phyloP scores from a whole-genome alignment of 441 rosid species.

The Gossypium trilobum region DNA sequence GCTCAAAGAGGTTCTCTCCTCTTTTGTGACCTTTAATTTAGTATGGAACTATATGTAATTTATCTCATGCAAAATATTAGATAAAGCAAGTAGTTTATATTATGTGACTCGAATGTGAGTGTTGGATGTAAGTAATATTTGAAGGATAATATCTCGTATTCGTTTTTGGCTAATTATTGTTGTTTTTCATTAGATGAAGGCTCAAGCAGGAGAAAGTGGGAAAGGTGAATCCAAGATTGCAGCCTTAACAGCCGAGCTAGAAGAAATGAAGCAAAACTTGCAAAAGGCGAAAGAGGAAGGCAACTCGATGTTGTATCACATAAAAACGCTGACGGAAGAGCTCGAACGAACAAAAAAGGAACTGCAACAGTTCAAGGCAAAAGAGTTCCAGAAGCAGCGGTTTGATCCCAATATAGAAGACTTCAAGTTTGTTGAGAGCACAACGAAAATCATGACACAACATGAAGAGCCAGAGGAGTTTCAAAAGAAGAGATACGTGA shows the following conservation, averaged over 20 bases:
- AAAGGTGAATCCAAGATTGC: conserved; percentile 21
- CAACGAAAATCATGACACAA: conserved; percentile 22
- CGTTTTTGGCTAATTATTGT: background rate
- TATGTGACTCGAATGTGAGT: background rate
- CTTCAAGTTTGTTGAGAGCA: conserved; percentile 41
- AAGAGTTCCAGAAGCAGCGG: conserved; percentile 19
- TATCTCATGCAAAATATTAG: background rate
- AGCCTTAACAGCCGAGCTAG: conserved; percentile 40
- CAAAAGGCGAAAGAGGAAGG: conserved; percentile 42
- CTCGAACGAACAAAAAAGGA: conserved; percentile 43
- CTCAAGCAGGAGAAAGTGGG: conserved; percentile 19
- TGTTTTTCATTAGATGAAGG: conserved; percentile 22
- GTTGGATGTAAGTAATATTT: background rate
- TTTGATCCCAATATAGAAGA: conserved; percentile 38
- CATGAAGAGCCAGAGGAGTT: conserved; percentile 17
- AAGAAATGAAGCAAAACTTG: conserved; percentile 43
- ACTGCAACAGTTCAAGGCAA: conserved; percentile 27
- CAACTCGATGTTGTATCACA: conserved; percentile 24
- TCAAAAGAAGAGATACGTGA: conserved; percentile 43
- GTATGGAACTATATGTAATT: background rate
- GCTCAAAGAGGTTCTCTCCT: conserved; percentile 39
- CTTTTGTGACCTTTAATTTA: background rate
- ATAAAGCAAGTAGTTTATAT: background rate
- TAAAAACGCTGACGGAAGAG: conserved; percentile 39
- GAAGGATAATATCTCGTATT: background rate